Conservation (phyloP, 2,329 filamentous ascomycete genomes). For the Stagonosporopsis tanaceti region DNA sequence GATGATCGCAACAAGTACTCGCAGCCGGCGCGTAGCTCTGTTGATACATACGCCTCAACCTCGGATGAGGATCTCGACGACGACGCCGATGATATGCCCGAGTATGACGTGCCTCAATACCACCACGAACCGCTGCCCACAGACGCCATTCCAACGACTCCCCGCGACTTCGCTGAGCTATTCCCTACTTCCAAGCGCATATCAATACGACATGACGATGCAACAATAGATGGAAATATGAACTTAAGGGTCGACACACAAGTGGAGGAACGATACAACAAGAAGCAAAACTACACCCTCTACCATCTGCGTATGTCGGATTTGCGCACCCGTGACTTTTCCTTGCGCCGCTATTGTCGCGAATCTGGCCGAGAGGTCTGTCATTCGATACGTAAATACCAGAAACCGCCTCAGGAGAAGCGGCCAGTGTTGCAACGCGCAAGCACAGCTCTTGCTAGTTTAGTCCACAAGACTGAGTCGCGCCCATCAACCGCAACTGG, state of each 20-base stretch:
- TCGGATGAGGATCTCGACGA: constrained; percentile 66
- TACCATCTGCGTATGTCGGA: constrained; percentile 98
- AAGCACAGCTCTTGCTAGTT: constrained; percentile 64
- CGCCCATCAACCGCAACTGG: constrained; percentile 52
- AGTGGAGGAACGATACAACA: constrained; percentile 64
- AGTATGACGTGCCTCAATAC: constrained; percentile 67
- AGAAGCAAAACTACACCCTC: constrained; percentile 73
- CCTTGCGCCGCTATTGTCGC: constrained; percentile 87
- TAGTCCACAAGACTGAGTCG: constrained; percentile 64
- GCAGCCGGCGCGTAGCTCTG: constrained; percentile 62
- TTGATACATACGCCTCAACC: constrained; percentile 82
- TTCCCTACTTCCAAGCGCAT: constrained; percentile 87
- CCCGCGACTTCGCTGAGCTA: constrained; percentile 80
- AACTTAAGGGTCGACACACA: constrained; percentile 89
- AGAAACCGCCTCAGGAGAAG: constrained; percentile 61
- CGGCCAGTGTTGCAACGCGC: constrained; percentile 65
- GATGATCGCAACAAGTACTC: constrained; percentile 25
- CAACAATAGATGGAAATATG: constrained; percentile 92
- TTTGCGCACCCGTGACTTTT: constrained; percentile 84
- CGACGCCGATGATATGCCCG: constrained; percentile 55
- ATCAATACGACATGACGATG: constrained; percentile 87
- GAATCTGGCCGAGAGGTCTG: constrained; percentile 94
- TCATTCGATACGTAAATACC: constrained; percentile 77
- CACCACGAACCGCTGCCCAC: constrained; percentile 68
- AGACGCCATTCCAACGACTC: constrained; percentile 77